Conservation (phyloP, 352 stramenopile species). For the Albugo laibachii region DNA sequence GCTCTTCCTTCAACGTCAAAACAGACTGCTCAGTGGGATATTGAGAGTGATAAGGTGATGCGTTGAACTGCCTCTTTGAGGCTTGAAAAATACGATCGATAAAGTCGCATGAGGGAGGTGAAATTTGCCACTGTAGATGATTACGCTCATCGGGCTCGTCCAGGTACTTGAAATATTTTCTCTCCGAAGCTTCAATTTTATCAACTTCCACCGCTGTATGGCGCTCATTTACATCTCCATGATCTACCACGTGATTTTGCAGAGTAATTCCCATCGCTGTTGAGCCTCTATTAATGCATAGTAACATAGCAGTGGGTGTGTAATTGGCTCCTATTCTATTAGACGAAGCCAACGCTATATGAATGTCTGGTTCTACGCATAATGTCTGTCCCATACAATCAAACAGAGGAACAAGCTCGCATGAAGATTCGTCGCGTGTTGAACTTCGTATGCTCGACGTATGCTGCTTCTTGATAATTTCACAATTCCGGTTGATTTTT, state of each 20-base stretch:
- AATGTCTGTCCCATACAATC: slow-evolving; percentile 40
- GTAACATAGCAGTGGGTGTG: slow-evolving; percentile 15
- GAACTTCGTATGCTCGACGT: too few relatives aligned
- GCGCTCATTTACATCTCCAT: neutral
- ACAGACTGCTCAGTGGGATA: slow-evolving; percentile 5
- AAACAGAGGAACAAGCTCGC: slow-evolving; percentile 22
- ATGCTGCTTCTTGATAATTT: too few relatives aligned
- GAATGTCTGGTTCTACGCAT: slow-evolving; percentile 49
- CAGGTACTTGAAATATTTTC: neutral
- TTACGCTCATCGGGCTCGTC: neutral
- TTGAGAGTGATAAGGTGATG: too few relatives aligned
- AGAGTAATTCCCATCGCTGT: neutral
- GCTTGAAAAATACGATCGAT: neutral
- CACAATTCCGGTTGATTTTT: too few relatives aligned
- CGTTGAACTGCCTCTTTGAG: neutral
- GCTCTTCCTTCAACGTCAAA: slow-evolving; percentile 5
- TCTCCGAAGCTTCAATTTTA: neutral
- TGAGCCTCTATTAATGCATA: slow-evolving; percentile 21
- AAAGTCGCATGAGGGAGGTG: too few relatives aligned
- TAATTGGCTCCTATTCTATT: slow-evolving; percentile 65
- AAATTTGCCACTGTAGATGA: neutral
- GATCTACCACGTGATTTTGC: neutral
- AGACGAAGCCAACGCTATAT: slow-evolving; percentile 27
- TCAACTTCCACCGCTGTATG: neutral
- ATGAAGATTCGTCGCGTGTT: too few relatives aligned